Percentiles rank a stretch among this genome's conserved stretches.
Conservation (phyloP, 1,284 basidiomycete genomes). For the Puccinia horiana region DNA sequence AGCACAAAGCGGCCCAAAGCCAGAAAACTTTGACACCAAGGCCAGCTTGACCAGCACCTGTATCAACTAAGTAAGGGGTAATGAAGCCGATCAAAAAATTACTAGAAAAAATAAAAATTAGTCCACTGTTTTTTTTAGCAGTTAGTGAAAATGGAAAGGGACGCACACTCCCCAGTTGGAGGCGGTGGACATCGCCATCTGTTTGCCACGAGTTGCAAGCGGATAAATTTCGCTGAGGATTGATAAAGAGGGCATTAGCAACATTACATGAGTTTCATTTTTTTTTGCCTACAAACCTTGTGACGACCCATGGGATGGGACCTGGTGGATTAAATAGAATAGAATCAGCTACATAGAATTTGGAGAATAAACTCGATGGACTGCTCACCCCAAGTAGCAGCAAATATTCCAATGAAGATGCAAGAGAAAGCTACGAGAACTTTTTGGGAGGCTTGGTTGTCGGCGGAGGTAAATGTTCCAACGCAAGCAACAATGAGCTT, state of each 20-base stretch:
- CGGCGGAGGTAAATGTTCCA: conserved; percentile 66
- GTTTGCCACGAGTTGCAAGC: conserved; percentile 72
- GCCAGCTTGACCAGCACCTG: conserved; percentile 65
- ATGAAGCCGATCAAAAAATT: conserved; percentile 67
- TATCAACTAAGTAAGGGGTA: conserved; percentile 76
- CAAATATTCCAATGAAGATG: conserved; percentile 57
- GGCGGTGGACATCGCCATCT: conserved; percentile 71
- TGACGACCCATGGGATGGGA: conserved; percentile 46
- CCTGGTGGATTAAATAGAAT: not conserved
- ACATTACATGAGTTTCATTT: not conserved
- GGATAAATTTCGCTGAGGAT: conserved; percentile 56
- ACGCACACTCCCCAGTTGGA: conserved; percentile 66
- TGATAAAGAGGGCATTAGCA: not conserved
- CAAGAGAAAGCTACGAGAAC: conserved; percentile 65
- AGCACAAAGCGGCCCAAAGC: conserved; percentile 56
- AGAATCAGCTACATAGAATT: not conserved
- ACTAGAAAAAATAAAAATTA: conserved; percentile 14
- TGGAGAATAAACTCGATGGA: not conserved
- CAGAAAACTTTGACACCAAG: conserved; percentile 80
- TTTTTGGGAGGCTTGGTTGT: conserved; percentile 62
- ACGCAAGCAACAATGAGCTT: conserved; percentile 59
- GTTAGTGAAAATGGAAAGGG: conserved; percentile 58
- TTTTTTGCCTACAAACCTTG: conserved; percentile 22
- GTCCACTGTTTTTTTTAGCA: conserved; percentile 57
- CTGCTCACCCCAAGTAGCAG: conserved; percentile 56